These are phyloP conservation scores for Fusarium sp. DNA, from an alignment of 2,329 filamentous ascomycete species.

Conservation along the genomic window DNA sequence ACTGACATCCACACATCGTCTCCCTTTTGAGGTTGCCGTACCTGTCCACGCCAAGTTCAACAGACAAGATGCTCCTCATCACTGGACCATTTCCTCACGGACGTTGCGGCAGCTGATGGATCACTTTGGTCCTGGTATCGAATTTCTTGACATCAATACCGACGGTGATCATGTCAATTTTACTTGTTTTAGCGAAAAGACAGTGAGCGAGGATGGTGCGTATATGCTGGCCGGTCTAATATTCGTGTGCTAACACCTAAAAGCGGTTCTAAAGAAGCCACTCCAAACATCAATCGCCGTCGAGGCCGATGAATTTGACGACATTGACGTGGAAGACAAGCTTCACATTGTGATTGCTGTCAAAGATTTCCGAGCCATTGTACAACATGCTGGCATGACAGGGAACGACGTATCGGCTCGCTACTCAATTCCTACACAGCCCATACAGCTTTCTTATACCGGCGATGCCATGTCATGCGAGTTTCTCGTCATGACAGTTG, in stretches of 20 bases:
- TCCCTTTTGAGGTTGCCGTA: conserved; percentile 81
- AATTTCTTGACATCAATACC: conserved; percentile 83
- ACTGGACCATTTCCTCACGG: conserved; percentile 79
- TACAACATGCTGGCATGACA: conserved; percentile 79
- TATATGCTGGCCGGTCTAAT: background rate
- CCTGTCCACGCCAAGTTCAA: conserved; percentile 84
- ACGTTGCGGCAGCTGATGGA: conserved; percentile 82
- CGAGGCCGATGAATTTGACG: conserved; percentile 81
- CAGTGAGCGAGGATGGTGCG: conserved; percentile 70
- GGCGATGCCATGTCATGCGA: conserved; percentile 78
- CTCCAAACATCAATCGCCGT: conserved; percentile 84
- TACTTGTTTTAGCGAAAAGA: conserved; percentile 85
- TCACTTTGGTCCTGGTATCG: conserved; percentile 83
- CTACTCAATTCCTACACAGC: conserved; percentile 78
- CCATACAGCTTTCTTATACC: conserved; percentile 79
- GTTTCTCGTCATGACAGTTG: conserved; percentile 86
- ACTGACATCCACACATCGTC: conserved; percentile 80
- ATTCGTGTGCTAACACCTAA: conserved; percentile 22
- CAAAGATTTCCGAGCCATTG: conserved; percentile 85
- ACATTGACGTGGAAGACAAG: conserved; percentile 79
- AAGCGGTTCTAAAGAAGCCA: conserved; percentile 83
- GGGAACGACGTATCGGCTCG: conserved; percentile 75
- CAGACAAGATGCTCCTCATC: conserved; percentile 72
- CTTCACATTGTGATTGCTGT: conserved; percentile 85
- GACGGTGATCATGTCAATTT: conserved; percentile 81